Conservation (phyloP, 257 asterid species). For the Echium plantagineum region DNA sequence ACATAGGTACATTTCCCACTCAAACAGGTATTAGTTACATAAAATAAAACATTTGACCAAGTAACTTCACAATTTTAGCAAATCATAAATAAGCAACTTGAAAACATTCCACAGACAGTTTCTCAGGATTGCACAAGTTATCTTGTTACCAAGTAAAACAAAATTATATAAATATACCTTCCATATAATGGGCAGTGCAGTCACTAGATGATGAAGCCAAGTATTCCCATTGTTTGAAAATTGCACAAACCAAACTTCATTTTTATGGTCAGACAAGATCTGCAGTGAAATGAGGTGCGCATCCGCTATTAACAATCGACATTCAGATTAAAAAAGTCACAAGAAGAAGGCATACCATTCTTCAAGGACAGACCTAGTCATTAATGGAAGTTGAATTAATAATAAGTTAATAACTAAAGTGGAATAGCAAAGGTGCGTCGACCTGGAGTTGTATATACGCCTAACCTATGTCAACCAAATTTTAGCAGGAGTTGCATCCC, state of each 20-base stretch:
- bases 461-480: too few species aligned
- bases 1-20: too few species aligned
- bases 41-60: too few species aligned
- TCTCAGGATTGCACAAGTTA: background rate
- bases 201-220: constrained; percentile 85
- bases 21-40: too few species aligned
- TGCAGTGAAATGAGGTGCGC: constrained; percentile 23
- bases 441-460: background rate
- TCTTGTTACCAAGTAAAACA: constrained; percentile 1
- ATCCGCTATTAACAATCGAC: constrained; percentile 19
- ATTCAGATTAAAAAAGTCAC: constrained; percentile 7
- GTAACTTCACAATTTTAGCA: background rate
- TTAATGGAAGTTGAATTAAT: background rate
- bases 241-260: constrained; percentile 95
- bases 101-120: background rate
- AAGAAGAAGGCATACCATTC: background rate
- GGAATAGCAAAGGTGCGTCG: background rate
- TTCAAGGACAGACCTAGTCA: background rate
- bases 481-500: too few species aligned
- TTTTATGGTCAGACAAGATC: constrained; percentile 57
- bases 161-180: constrained; percentile 32
- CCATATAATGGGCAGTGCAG: constrained; percentile 83
- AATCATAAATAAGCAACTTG: background rate
- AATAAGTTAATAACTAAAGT: background rate
- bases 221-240: constrained; percentile 68